A percentile compares a stretch with the other conserved stretches of the same genome.
These are phyloP conservation scores for Dactylorhiza incarnata DNA, from an alignment of 106 monocot genomes.

Conservation along the genomic window DNA sequence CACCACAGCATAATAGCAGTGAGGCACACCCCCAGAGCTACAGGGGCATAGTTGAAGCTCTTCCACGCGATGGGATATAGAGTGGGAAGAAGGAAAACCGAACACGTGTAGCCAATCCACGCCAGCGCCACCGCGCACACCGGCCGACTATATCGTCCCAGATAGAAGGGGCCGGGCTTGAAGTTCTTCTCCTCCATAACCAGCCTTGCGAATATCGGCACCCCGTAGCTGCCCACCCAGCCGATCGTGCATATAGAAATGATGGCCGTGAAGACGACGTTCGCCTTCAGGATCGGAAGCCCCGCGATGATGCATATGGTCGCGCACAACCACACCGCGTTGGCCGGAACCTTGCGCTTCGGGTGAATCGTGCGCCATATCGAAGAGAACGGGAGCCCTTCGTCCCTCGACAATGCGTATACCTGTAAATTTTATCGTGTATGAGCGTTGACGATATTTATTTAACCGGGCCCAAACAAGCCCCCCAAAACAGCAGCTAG, in stretches of 20 bases:
- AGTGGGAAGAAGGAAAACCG: constrained; percentile 60
- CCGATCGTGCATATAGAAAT: constrained; percentile 60
- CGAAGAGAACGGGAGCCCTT: constrained; percentile 61
- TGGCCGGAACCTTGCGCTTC: constrained; percentile 52
- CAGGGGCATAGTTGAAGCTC: constrained; percentile 65
- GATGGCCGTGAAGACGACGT: constrained; percentile 72
- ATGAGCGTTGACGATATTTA: neutral
- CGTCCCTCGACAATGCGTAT: constrained; percentile 67
- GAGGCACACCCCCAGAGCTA: constrained; percentile 44
- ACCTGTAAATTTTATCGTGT: constrained; percentile 24
- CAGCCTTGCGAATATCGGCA: constrained; percentile 73
- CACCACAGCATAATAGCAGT: constrained; percentile 62
- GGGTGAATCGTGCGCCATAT: constrained; percentile 63
- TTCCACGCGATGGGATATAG: constrained; percentile 50
- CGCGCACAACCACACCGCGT: constrained; percentile 67
- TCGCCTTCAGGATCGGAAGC: constrained; percentile 51
- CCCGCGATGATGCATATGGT: constrained; percentile 54
- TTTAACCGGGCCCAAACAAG: too few relatives aligned
- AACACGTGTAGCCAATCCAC: constrained; percentile 84
- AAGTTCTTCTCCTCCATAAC: constrained; percentile 56
- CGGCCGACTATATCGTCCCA: constrained; percentile 42
- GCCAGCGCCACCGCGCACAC: constrained; percentile 58
- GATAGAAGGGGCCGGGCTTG: constrained; percentile 57
- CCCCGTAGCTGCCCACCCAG: constrained; percentile 72
- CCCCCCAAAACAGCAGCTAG: too few relatives aligned